A percentile compares a stretch with the other conserved stretches of the same genome.
These are phyloP conservation scores for Hygrocybe coccinea DNA, from an alignment of 768 basidiomycete species.

Conservation along the genomic window DNA sequence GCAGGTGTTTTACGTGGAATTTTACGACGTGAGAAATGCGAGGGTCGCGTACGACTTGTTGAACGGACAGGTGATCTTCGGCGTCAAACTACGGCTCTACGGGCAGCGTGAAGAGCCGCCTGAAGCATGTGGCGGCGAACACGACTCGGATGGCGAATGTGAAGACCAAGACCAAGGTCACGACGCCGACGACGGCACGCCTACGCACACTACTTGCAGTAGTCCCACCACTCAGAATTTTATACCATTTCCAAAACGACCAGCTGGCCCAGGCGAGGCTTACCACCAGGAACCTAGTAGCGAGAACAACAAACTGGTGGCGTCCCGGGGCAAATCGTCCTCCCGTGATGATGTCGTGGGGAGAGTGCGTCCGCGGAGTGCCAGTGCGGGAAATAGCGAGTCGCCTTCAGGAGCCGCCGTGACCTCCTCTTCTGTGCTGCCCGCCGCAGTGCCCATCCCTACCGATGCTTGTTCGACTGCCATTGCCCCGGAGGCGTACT, in stretches of 20 bases:
- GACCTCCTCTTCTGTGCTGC: background rate
- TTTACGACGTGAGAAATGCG: constrained; percentile 60
- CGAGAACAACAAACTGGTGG: background rate
- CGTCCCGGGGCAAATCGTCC: background rate
- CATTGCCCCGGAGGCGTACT: constrained; percentile 1
- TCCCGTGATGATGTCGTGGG: background rate
- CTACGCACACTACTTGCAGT: background rate
- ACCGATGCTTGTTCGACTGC: background rate
- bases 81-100: constrained; percentile 46
- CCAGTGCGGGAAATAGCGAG: constrained; percentile 6
- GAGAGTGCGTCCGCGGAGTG: constrained; percentile 7
- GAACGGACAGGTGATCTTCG: constrained; percentile 45
- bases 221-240: constrained; percentile 1
- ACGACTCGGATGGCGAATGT: constrained; percentile 25
- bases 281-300: background rate
- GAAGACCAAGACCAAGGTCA: constrained; percentile 19
- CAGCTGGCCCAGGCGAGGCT: background rate
- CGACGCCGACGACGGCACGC: background rate
- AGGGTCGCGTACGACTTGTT: constrained; percentile 47
- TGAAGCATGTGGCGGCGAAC: constrained; percentile 1
- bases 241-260: constrained; percentile 17
- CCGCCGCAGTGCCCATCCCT: background rate
- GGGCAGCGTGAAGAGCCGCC: constrained; percentile 25
- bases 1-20: constrained; percentile 56
- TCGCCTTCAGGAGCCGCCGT: background rate